Base-by-base conservation (phyloP, 2,329 filamentous ascomycete species). In the Sporothrix euskadiensis region DNA sequence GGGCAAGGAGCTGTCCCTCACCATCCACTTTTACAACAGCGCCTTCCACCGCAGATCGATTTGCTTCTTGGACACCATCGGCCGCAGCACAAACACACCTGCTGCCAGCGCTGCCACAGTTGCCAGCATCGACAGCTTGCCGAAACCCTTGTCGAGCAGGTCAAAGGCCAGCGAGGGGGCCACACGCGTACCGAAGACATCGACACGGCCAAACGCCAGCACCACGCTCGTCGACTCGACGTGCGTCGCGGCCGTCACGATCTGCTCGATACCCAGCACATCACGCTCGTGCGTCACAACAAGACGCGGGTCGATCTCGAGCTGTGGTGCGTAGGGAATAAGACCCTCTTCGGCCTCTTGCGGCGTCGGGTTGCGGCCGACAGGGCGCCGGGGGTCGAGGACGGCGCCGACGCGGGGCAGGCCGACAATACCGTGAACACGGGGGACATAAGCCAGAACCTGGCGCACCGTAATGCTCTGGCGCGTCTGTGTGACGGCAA, bases 201-300 rank as follows among this genome's bases (percentile, higher is more conserved):
- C 96, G 16, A 94, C 81, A 4, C 16, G 35, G 3, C 96, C 96
- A 79, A 92, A 97, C 0, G 94, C 94, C 78, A 98, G 91, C 14
- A 99, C 88, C 72, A 98, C 81, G 78, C 92, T 95, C 0, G 96
- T 98, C 82, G 94, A 98, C 84, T 99, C 96, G 41, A 99, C 87
- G 4, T 94, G 81, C 1, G 94, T 92, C 0, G 94, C 92, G 22
- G 88, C 88, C 0, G 94, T 90, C 41, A 95, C 87, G 26, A 98
- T 89, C 63, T 88, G 84, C 74, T 88, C 85, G 57, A 97, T 87
- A 6, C 94, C 94, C 1, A 65, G 32, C 32, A 77, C 73, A 49
- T 73, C 74, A 44, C 77, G 75, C 72, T 71, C 73, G 70, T 77
- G 75, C 41, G 92, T 93, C 65, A 98, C 83, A 73, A 92, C 87